These are phyloP conservation scores for Allium fistulosum DNA, from an alignment of 106 monocot species.

Conservation along the genomic window DNA sequence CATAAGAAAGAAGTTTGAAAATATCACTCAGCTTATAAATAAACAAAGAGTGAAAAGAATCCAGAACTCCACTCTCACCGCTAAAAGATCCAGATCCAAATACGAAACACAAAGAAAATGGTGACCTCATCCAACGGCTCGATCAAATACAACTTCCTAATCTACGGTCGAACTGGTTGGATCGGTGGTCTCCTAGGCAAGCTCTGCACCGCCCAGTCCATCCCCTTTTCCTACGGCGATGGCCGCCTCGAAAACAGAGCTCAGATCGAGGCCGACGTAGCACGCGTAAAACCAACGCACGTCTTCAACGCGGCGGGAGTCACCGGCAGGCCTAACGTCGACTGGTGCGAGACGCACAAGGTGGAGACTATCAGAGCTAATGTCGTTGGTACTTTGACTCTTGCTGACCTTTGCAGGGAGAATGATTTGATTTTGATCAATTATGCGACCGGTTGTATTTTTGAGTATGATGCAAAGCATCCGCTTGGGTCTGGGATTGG, in stretches of 20 bases:
- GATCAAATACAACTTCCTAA: slow-evolving; percentile 41
- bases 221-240: slow-evolving; percentile 39
- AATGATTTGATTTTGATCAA: slow-evolving; percentile 37
- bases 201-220: slow-evolving; percentile 38
- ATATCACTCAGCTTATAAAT: no score
- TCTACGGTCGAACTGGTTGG: slow-evolving; percentile 81
- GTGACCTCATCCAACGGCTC: slow-evolving; percentile 22
- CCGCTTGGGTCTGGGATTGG: slow-evolving; percentile 39
- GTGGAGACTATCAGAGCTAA: slow-evolving; percentile 57
- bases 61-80: background rate
- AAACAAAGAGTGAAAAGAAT: no score
- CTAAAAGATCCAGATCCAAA: background rate
- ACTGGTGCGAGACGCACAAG: slow-evolving; percentile 81
- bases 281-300: slow-evolving; percentile 41
- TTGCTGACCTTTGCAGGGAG: slow-evolving; percentile 48
- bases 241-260: slow-evolving; percentile 52
- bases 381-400: slow-evolving; percentile 49
- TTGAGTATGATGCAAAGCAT: slow-evolving; percentile 47
- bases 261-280: slow-evolving; percentile 42
- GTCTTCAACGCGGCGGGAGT: slow-evolving; percentile 82
- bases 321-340: slow-evolving; percentile 80
- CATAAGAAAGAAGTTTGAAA: no score
- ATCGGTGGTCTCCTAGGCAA: slow-evolving; percentile 70
- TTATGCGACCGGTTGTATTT: slow-evolving; percentile 60
- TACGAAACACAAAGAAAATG: slow-evolving; percentile 13